Evolutionary conservation across 352 stramenopile genomes (phyloP), one percentile per base, ranked within the genome.

Genomic region (Globisporangium solare): DNA sequence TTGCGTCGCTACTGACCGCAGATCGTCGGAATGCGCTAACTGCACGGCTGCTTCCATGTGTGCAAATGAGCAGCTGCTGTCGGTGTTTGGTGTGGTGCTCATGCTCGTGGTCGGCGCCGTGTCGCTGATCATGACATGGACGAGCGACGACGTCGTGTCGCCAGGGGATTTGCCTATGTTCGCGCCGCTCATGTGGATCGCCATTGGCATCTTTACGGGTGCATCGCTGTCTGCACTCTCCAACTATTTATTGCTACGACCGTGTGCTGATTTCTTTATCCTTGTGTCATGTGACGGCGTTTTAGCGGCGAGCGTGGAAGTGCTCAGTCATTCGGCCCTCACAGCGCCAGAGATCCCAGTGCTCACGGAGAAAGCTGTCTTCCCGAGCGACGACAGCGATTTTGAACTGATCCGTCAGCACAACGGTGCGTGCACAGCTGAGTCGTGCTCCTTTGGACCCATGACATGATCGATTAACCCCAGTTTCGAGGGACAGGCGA

Each of bases 181-280:
- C 54, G 67, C 79, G 49, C 83, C 83, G 18, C 69, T 93, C 13
- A 79, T 92, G 71, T 91, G 83, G 81, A 75, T 93, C 54, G 79
- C 81, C 7, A 62, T 92, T 17, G 83, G 83, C 37, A 84, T 93
- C 58, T 83, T 93, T 51, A 83, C 79, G 47, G 79, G 79, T 89
- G 45, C 24, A 39, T 3, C 27, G 10, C 7, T 35, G 7, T 11
- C 27, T 35, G 27, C 27, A 10, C 4, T 35, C 7, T 10, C 27
- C 27, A 10, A 35, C 27, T 10, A 35, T 35, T 35, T 10, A 35
- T 35, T 35, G 6, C 15, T 5, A 18, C 17, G 18, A 14, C 2
- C 27, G 14, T 50, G 0, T 46, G n/a, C 7, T 45, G 18, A 22
- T 17, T 11, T 27, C 11, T 11, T 27, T n/a, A 17, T 35, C 21